phyloP scores from a whole-genome alignment of 169 alveolate species.

The Plasmodium malariae region DNA sequence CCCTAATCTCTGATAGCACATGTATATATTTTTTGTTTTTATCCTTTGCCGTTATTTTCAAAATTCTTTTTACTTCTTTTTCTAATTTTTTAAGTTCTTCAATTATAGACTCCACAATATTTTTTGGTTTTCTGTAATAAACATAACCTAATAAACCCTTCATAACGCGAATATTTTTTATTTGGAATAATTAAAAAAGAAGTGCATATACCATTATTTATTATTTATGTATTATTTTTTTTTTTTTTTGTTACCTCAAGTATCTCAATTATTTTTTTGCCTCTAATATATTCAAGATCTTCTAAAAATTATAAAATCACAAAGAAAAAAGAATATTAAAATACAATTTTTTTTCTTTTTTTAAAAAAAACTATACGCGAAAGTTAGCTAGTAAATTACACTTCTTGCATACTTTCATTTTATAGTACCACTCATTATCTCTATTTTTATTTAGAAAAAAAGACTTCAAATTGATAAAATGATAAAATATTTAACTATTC shows the following conservation, averaged over 20 bases:
- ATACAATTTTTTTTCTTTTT: not conserved
- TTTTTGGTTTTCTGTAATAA: slow-evolving; percentile 59
- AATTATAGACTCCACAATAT: slow-evolving; percentile 50
- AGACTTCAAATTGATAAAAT: not conserved
- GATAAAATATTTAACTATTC: not conserved
- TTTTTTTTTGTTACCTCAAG: slow-evolving; percentile 44
- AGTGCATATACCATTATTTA: not conserved
- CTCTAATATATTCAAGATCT: slow-evolving; percentile 34
- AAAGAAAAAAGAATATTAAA: slow-evolving; percentile 2
- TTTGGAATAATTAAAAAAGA: not conserved
- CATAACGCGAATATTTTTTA: not conserved
- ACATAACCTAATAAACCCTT: slow-evolving; percentile 55
- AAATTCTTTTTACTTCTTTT: slow-evolving; percentile 21
- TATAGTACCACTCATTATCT: slow-evolving; percentile 44
- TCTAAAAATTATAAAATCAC: slow-evolving; percentile 17
- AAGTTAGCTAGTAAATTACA: not conserved
- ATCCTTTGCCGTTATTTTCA: not conserved
- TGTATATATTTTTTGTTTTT: not conserved
- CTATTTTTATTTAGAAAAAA: not conserved
- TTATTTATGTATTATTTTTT: no score
- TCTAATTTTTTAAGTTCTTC: slow-evolving; percentile 58
- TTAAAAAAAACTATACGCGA: not conserved
- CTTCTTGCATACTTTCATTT: slow-evolving; percentile 1
- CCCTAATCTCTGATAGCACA: no score
- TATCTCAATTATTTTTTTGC: slow-evolving; percentile 52